These are phyloP conservation scores for Quercus parvula DNA, from an alignment of 306 rosid species.

Conservation along the genomic window DNA sequence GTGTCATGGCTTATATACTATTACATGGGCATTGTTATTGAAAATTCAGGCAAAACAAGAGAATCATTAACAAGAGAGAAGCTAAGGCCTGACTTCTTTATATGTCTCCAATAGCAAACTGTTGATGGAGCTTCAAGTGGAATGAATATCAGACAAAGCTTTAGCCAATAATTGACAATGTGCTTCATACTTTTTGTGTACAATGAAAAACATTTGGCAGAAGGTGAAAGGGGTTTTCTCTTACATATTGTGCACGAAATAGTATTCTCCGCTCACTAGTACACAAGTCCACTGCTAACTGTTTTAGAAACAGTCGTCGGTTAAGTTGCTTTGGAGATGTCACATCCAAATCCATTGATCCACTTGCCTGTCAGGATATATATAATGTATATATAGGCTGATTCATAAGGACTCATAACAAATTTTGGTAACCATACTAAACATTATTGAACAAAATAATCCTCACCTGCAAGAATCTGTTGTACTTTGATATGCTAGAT, in stretches of 20 bases:
- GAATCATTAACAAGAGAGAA: slow-evolving; percentile 8
- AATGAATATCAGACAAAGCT: background rate
- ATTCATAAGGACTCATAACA: background rate
- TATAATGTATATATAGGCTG: slow-evolving; percentile 4
- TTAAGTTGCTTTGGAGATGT: slow-evolving; percentile 92
- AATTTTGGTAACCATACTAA: background rate
- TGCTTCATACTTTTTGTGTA: too few species aligned
- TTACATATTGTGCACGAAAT: slow-evolving; percentile 90
- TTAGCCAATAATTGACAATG: background rate
- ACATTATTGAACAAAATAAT: background rate
- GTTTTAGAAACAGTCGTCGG: slow-evolving; percentile 81
- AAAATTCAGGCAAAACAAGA: background rate
- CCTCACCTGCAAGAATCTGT: slow-evolving; percentile 78
- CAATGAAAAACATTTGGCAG: slow-evolving; percentile 5
- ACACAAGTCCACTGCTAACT: slow-evolving; percentile 84
- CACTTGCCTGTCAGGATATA: slow-evolving; percentile 65
- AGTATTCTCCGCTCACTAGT: slow-evolving; percentile 80
- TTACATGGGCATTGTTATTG: background rate
- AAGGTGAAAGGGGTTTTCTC: slow-evolving; percentile 1
- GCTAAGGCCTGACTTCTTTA: background rate
- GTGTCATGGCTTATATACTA: background rate
- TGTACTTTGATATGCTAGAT: slow-evolving; percentile 83
- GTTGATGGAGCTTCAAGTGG: background rate
- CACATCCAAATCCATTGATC: slow-evolving; percentile 88
- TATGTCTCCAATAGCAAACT: background rate